Base-by-base conservation (phyloP, 2,329 filamentous ascomycete species). In the Colletotrichum tamarilloi region DNA sequence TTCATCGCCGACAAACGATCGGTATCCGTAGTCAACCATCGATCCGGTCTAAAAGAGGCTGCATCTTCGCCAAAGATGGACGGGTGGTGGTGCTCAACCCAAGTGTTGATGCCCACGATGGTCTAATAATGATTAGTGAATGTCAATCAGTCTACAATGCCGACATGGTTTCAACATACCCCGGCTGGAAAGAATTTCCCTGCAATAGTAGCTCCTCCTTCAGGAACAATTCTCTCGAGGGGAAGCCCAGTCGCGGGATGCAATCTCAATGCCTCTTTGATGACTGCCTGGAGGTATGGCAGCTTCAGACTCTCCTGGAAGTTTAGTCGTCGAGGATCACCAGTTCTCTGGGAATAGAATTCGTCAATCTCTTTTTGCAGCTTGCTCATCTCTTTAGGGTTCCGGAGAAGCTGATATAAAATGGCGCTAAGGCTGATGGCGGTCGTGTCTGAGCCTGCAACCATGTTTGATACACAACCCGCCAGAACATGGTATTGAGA, bases 191-290 rank as follows among this genome's bases (percentile, higher is more conserved):
- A 77, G 28, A 78, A 79, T 0, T 70, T n/a, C 0, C 80, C 81
- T 2, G 80, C 80, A 5, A 90, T 80, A 5, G 82, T 80, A 0
- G 81, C 79, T 0, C 88, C 87, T 0, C 81, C 83, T 1, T 81
- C 69, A 0, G 87, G 85, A 0, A 88, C 87, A 0, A 84, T 80
- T 5, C 88, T 82, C 77, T 85, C 85, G 16, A 89, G 79, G 5
- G 86, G 84, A 16, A 89, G 77, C 3, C 86, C 87, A 83, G 74
- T 68, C 0, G 86, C 84, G 1, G 87, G 82, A 62, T 88, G 85
- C 28, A 90, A 79, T 22, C 89, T 82, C 9, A 90, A 77, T 0
- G 85, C 84, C 75, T 90, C 88, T 66, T 88, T 88, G 32, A 90
- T 85, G 0, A 86, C 83, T 1, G 87, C 87, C 71, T 89, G 84